Evolutionary conservation across 768 basidiomycete genomes (phyloP).

Genomic region (Serendipita sp.): DNA sequence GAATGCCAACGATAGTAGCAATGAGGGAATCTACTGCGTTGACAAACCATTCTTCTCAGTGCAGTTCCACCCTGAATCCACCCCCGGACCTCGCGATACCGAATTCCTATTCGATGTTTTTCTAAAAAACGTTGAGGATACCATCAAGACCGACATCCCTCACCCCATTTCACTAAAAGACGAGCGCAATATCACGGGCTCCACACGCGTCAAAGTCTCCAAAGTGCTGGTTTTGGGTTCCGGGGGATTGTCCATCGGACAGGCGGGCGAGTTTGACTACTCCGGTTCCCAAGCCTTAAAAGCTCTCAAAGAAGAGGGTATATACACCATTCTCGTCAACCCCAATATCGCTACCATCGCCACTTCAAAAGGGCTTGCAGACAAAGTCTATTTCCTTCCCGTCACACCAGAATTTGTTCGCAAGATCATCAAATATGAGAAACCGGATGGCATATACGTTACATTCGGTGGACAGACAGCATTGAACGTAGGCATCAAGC

Average conservation of each 20-base stretch:
- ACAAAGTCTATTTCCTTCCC: constrained; percentile 99
- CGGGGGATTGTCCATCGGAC: constrained; percentile 94
- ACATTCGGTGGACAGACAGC: constrained; percentile 99
- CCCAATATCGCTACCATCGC: constrained; percentile 99
- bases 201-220: constrained; percentile 51
- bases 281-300: constrained; percentile 99
- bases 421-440: constrained; percentile 97
- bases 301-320: constrained; percentile 96
- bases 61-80: constrained; percentile 97
- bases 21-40: constrained; percentile 92
- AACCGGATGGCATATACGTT: constrained; percentile 96
- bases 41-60: constrained; percentile 95
- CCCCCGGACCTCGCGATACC: constrained; percentile 92
- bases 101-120: constrained; percentile 99
- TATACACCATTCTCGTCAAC: constrained; percentile 97
- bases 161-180: constrained; percentile 55
- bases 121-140: constrained; percentile 72
- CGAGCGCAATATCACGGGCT: neutral
- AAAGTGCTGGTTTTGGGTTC: constrained; percentile 97
- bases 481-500: constrained; percentile 88
- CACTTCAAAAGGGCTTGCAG: constrained; percentile 91
- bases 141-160: constrained; percentile 38
- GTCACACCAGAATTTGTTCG: constrained; percentile 96
- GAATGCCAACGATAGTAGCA: constrained; percentile 95
- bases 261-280: constrained; percentile 99